Evolutionary conservation across 1,284 basidiomycete species (phyloP).

Genomic region (Ganoderma meredithae): DNA sequence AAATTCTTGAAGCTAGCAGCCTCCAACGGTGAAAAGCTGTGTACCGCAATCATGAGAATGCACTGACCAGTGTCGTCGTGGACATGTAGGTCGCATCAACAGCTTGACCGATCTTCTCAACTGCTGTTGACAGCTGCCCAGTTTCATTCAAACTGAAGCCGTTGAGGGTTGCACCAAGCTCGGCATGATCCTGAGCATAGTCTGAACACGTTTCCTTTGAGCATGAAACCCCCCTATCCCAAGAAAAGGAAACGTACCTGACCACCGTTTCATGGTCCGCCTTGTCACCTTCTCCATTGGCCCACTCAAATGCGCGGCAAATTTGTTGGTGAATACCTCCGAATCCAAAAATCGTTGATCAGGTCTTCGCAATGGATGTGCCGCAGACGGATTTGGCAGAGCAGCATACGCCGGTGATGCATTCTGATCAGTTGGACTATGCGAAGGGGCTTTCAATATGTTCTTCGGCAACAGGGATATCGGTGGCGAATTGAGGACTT

Average conservation of each 20-base stretch:
- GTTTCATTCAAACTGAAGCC: conserved; percentile 93
- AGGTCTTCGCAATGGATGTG: conserved; percentile 85
- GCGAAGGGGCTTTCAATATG: conserved; percentile 93
- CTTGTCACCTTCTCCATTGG: conserved; percentile 98
- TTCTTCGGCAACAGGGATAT: conserved; percentile 93
- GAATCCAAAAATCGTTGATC: conserved; percentile 97
- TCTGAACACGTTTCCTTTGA: conserved; percentile 53
- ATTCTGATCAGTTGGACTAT: conserved; percentile 88
- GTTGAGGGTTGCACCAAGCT: conserved; percentile 95
- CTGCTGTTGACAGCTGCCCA: conserved; percentile 75
- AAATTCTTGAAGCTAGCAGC: conserved; percentile 83
- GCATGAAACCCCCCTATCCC: background rate
- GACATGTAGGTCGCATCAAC: conserved; percentile 94
- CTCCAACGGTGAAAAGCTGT: conserved; percentile 6
- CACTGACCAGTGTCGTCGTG: conserved; percentile 85
- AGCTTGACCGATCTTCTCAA: conserved; percentile 95
- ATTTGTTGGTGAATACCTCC: conserved; percentile 96
- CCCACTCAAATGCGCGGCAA: conserved; percentile 89
- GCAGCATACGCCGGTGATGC: conserved; percentile 81
- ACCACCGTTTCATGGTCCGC: conserved; percentile 92
- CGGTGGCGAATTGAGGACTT: conserved; percentile 92
- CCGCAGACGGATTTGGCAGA: conserved; percentile 88
- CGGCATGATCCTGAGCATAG: conserved; percentile 89
- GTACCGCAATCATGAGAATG: background rate
- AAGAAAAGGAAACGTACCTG: conserved; percentile 58